Percentiles rank a stretch among this genome's conserved stretches.
Evolutionary conservation across 2,329 filamentous ascomycete species (phyloP).

Genomic region (Fusarium haematococcum): DNA sequence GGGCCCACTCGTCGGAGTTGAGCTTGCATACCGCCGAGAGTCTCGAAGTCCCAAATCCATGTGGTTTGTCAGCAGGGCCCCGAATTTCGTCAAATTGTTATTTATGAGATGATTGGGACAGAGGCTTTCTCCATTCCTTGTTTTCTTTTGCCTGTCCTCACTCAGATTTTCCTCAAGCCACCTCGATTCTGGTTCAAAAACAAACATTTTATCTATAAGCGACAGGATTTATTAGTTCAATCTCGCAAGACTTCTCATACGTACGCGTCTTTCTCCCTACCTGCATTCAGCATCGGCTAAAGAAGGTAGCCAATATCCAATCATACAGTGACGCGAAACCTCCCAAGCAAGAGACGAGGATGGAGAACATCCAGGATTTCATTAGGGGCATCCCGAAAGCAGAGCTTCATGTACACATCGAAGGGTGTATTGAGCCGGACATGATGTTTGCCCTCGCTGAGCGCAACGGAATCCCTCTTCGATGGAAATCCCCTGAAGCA

Average conservation of each 20-base stretch:
- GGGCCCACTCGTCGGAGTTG: neutral
- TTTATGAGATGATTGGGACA: neutral
- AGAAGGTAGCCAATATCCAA: neutral
- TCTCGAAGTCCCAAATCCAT: neutral
- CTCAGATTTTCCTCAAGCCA: neutral
- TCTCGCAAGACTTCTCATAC: neutral
- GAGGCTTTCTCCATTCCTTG: neutral
- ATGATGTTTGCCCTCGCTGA: neutral
- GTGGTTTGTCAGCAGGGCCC: neutral
- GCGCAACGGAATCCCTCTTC: neutral
- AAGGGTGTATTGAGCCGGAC: neutral
- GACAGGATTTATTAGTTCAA: neutral
- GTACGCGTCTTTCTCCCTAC: neutral
- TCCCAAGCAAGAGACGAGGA: neutral
- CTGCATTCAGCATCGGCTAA: neutral
- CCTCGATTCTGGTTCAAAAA: neutral
- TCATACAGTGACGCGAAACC: too few species aligned
- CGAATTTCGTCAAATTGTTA: neutral
- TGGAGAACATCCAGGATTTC: neutral
- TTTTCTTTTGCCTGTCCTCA: neutral
- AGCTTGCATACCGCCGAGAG: neutral
- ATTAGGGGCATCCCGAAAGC: neutral
- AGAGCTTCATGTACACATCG: neutral
- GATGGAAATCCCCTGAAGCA: neutral
- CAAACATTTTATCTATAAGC: neutral